Evolutionary conservation across 2,329 filamentous ascomycete genomes (phyloP), one percentile per base, ranked within the genome.

Genomic region (Aotearoamyces nothofagi): DNA sequence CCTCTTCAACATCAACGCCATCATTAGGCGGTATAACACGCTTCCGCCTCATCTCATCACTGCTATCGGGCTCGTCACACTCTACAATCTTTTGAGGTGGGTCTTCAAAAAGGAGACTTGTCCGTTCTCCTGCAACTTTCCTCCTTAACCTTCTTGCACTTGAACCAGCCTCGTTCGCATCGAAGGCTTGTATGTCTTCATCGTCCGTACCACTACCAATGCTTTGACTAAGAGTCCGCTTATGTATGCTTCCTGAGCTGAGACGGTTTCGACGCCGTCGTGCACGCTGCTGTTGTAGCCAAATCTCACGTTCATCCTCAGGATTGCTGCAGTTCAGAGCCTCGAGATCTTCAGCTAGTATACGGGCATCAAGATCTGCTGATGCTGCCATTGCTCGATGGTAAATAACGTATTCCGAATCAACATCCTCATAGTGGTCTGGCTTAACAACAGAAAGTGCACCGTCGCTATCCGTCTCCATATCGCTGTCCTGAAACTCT

Each of bases 151-250:
- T 40, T 17, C 48, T 37, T n/a, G 44, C 46, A 36, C 42, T 49
- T 9, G 39, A 39, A 10, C 46, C 44, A 9, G 39, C 44, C 17
- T 50, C 45, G 30, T 43, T 46, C 3, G 41, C 38, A n/a, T 39
- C 41, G 10, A 40, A 36, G 6, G 44, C 41, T 26, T 43, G 36
- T 17, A 51, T 31, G 28, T 51, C 48, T 27, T 49, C 46, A 9
- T 51, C 45, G 27, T 51, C 48, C 4, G 44, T 50, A 32, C 46
- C 48, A 30, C 43, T 46, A 5, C 47, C 47, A 19, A 51, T 46
- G 30, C 45, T 49, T 33, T 49, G 40, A 17, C 37, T 43, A 7
- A 47, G 24, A 5, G 41, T 46, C 11, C 48, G 32, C 32, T 51
- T 51, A 26, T 46, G 44, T 11, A 48, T 38, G 27, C 38, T 45